These are phyloP conservation scores for Metschnikowia cubensis DNA, from an alignment of 805 yeast genomes.

Conservation along the genomic window DNA sequence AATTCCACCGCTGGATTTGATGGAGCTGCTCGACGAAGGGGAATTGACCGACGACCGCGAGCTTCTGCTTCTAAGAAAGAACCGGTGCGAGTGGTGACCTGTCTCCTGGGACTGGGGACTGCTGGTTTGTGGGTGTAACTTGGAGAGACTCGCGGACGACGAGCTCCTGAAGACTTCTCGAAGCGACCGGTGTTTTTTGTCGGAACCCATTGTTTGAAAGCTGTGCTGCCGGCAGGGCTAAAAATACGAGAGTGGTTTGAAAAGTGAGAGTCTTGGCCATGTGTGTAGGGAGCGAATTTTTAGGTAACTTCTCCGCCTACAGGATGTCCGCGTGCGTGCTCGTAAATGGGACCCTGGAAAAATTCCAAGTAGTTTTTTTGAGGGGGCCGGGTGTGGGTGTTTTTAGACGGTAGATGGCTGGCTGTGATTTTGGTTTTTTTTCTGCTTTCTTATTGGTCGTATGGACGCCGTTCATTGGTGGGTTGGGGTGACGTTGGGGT, in stretches of 20 bases:
- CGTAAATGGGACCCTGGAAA: neutral
- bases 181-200: conserved; percentile 14
- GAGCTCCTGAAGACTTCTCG: conserved; percentile 11
- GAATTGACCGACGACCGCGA: conserved; percentile 25
- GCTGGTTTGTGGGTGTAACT: conserved; percentile 3
- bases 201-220: conserved; percentile 7
- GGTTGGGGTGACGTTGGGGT: no score
- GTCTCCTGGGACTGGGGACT: conserved; percentile 3
- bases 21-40: conserved; percentile 22
- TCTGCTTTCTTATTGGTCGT: no score
- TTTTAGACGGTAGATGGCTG: no score
- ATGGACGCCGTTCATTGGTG: no score
- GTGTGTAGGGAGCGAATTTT: conserved; percentile 3
- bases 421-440: no score
- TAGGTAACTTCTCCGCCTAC: conserved; percentile 1
- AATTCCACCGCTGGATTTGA: conserved; percentile 14
- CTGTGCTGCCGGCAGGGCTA: neutral
- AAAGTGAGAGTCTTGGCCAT: neutral
- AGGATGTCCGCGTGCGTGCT: conserved; percentile 2
- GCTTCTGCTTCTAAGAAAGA: conserved; percentile 22
- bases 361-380: neutral
- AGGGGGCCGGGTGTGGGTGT: neutral
- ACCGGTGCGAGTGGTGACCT: conserved; percentile 19
- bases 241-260: neutral
- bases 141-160: conserved; percentile 8